Evolutionary conservation across 768 basidiomycete genomes (phyloP).

Genomic region (Leccinum variicolor): DNA sequence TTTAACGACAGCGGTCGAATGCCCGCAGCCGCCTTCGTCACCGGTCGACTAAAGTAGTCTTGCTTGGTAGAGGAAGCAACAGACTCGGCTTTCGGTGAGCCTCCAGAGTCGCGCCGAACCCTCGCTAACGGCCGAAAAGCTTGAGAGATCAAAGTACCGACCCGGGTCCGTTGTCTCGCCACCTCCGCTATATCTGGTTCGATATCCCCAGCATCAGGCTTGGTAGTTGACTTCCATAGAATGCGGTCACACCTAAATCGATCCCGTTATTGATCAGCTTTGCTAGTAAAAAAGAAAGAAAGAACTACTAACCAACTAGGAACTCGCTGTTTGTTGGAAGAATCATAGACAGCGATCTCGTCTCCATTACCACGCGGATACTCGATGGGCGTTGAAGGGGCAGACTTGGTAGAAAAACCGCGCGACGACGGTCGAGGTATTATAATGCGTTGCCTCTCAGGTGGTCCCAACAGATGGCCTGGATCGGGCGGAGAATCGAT

Average conservation of each 20-base stretch:
- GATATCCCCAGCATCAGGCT: constrained; percentile 42
- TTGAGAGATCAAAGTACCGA: constrained; percentile 53
- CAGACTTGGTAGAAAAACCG: constrained; percentile 28
- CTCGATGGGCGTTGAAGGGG: constrained; percentile 33
- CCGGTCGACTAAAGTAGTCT: constrained; percentile 20
- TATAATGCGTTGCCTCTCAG: constrained; percentile 17
- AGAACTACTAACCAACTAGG: constrained; percentile 66
- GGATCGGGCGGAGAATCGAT: constrained; percentile 12
- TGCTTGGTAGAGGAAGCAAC: constrained; percentile 13
- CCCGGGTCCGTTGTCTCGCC: constrained; percentile 40
- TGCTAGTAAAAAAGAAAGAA: background rate
- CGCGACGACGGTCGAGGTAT: constrained; percentile 27
- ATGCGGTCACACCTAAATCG: constrained; percentile 77
- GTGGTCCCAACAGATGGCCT: constrained; percentile 17
- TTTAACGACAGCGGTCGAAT: constrained; percentile 20
- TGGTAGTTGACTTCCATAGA: constrained; percentile 72
- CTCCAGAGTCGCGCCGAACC: constrained; percentile 35
- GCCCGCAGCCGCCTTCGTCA: constrained; percentile 9
- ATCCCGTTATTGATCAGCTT: constrained; percentile 3
- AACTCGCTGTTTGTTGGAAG: constrained; percentile 76
- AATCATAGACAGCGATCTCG: constrained; percentile 72
- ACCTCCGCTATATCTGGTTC: constrained; percentile 33
- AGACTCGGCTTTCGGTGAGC: constrained; percentile 29
- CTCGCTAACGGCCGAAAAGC: constrained; percentile 48
- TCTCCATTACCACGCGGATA: constrained; percentile 36